phyloP scores from a whole-genome alignment of 2,329 filamentous ascomycete genomes.

The Sporothrix globosa region DNA sequence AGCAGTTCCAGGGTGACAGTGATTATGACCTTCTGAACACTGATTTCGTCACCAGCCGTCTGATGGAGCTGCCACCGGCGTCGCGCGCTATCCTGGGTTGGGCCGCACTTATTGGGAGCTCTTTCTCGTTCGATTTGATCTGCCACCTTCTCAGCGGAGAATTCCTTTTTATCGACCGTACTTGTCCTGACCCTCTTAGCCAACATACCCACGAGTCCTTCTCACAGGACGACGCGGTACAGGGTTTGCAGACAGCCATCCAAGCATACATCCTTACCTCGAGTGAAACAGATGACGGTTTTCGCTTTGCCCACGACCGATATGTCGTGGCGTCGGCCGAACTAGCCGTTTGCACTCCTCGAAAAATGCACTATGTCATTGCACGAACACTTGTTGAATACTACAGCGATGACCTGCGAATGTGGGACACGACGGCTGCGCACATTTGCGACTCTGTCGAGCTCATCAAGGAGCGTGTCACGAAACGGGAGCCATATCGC shows the following conservation, averaged over 20 bases:
- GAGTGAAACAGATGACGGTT: slow-evolving; percentile 82
- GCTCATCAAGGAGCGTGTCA: slow-evolving; percentile 70
- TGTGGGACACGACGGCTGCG: slow-evolving; percentile 72
- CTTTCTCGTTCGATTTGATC: slow-evolving; percentile 82
- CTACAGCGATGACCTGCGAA: slow-evolving; percentile 61
- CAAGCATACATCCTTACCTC: slow-evolving; percentile 79
- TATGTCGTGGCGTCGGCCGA: slow-evolving; percentile 75
- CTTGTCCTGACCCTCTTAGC: slow-evolving; percentile 39
- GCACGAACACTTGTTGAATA: slow-evolving; percentile 79
- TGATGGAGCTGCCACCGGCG: slow-evolving; percentile 73
- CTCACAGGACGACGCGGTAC: slow-evolving; percentile 69
- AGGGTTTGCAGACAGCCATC: slow-evolving; percentile 79
- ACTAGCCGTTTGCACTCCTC: slow-evolving; percentile 68
- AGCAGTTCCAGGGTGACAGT: slow-evolving; percentile 77
- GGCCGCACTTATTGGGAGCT: slow-evolving; percentile 79
- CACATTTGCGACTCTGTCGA: slow-evolving; percentile 79
- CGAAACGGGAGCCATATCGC: slow-evolving; percentile 67
- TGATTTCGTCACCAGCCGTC: slow-evolving; percentile 76
- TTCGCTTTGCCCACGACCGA: slow-evolving; percentile 85
- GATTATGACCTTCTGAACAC: slow-evolving; percentile 80
- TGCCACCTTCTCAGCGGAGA: slow-evolving; percentile 76
- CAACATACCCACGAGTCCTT: slow-evolving; percentile 52
- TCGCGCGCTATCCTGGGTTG: slow-evolving; percentile 82
- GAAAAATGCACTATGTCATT: slow-evolving; percentile 90
- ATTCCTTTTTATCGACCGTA: slow-evolving; percentile 62